phyloP scores from a whole-genome alignment of 768 basidiomycete genomes.

The Rhizopogon sp. region DNA sequence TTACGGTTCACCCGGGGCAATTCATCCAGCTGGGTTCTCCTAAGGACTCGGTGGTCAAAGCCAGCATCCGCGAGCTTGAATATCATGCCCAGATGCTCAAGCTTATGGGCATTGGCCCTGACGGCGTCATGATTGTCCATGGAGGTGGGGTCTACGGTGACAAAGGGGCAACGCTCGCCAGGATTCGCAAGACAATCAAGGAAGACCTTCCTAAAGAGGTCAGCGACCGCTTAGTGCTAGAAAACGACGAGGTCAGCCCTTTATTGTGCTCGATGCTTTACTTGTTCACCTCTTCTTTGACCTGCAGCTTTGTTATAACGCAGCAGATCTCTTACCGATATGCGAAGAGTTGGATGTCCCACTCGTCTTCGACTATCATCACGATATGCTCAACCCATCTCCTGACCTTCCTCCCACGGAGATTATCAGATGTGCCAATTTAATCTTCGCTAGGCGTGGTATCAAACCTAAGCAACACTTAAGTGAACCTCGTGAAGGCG shows the following conservation, averaged over 20 bases:
- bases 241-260: slow-evolving; percentile 81
- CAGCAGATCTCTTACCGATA: slow-evolving; percentile 81
- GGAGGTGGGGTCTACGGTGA: slow-evolving; percentile 84
- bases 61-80: slow-evolving; percentile 72
- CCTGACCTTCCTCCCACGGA: slow-evolving; percentile 48
- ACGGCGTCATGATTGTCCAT: slow-evolving; percentile 87
- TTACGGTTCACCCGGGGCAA: slow-evolving; percentile 89
- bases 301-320: slow-evolving; percentile 71
- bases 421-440: slow-evolving; percentile 72
- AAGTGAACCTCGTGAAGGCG: slow-evolving; percentile 84
- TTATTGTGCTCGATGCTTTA: background rate
- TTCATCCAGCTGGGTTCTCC: slow-evolving; percentile 82
- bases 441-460: slow-evolving; percentile 68
- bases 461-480: slow-evolving; percentile 92
- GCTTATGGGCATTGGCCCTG: slow-evolving; percentile 73
- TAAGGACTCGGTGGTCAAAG: slow-evolving; percentile 63
- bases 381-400: slow-evolving; percentile 66
- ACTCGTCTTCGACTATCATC: slow-evolving; percentile 77
- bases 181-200: slow-evolving; percentile 68
- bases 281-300: background rate
- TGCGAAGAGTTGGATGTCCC: slow-evolving; percentile 82
- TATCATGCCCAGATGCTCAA: slow-evolving; percentile 91
- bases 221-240: slow-evolving; percentile 75
- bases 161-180: slow-evolving; percentile 61
- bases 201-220: slow-evolving; percentile 56